These are phyloP conservation scores for Amaranthus tricolor DNA, from an alignment of 179 eudicot genomes.

Conservation along the genomic window DNA sequence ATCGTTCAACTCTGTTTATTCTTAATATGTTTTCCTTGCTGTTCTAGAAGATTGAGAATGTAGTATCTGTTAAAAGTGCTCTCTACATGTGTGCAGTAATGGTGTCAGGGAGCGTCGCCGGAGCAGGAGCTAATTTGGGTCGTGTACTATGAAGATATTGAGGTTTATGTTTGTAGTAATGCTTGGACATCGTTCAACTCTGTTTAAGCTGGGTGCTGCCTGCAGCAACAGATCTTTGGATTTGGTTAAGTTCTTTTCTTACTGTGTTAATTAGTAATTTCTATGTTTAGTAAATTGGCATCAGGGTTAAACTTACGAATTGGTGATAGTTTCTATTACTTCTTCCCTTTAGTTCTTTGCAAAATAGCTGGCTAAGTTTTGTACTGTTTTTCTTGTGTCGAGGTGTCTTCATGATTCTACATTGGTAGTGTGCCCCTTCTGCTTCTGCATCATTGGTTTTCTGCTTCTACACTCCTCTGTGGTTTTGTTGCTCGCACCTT, in stretches of 20 bases:
- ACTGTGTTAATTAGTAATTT: slow-evolving; percentile 34
- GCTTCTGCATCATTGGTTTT: slow-evolving; percentile 49
- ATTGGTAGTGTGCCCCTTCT: slow-evolving; percentile 45
- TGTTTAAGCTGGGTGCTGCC: slow-evolving; percentile 48
- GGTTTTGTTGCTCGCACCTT: slow-evolving; percentile 31
- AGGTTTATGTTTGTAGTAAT: slow-evolving; percentile 38
- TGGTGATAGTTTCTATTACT: slow-evolving; percentile 29
- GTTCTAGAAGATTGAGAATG: background rate
- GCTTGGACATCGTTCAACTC: slow-evolving; percentile 36
- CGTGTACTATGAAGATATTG: slow-evolving; percentile 25
- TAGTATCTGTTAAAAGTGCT: background rate
- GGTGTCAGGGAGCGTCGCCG: slow-evolving; percentile 78
- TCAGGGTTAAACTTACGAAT: slow-evolving; percentile 31
- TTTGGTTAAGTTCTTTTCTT: slow-evolving; percentile 78
- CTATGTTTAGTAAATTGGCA: slow-evolving; percentile 37
- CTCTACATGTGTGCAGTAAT: slow-evolving; percentile 46
- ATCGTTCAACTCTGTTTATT: background rate
- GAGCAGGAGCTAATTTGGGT: slow-evolving; percentile 73
- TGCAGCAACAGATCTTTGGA: slow-evolving; percentile 51
- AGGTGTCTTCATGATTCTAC: slow-evolving; percentile 72
- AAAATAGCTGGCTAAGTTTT: slow-evolving; percentile 50
- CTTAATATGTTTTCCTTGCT: background rate
- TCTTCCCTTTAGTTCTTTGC: slow-evolving; percentile 26
- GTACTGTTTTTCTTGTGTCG: slow-evolving; percentile 74
- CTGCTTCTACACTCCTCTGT: slow-evolving; percentile 40